Percentiles rank a stretch among this genome's conserved stretches.
phyloP scores from a whole-genome alignment of 768 basidiomycete species.

The Tephrocybe rancida region DNA sequence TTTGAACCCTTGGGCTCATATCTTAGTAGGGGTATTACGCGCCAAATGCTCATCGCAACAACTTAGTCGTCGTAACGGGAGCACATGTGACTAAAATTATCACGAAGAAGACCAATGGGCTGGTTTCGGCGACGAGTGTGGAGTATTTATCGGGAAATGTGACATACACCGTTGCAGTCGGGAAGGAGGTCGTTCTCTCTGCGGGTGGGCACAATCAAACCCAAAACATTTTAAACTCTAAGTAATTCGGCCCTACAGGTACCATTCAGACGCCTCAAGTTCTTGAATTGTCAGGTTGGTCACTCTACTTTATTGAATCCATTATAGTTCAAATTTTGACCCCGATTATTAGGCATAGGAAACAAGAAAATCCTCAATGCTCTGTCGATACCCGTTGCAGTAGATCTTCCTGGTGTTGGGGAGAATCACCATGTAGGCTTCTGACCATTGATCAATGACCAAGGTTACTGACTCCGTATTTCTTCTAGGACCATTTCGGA shows the following conservation, averaged over 20 bases:
- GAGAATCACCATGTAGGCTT: conserved; percentile 29
- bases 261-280: conserved; percentile 26
- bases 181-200: conserved; percentile 24
- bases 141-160: conserved; percentile 9
- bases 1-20: background rate
- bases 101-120: background rate
- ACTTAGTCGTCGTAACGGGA: conserved; percentile 2
- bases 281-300: conserved; percentile 23
- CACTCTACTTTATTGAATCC: background rate
- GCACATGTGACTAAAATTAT: conserved; percentile 8
- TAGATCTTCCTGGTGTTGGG: conserved; percentile 45
- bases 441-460: background rate
- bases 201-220: background rate
- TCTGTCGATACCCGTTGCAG: conserved; percentile 27
- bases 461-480: background rate
- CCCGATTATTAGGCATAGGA: conserved; percentile 37
- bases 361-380: conserved; percentile 28
- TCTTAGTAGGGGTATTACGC: conserved; percentile 6
- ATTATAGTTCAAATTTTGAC: conserved; percentile 17
- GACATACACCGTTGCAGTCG: conserved; percentile 12
- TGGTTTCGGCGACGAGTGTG: conserved; percentile 11
- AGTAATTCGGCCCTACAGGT: conserved; percentile 3
- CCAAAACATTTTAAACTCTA: background rate
- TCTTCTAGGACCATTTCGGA: conserved; percentile 9
- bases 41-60: conserved; percentile 5